Conservation (phyloP, 192 early-diverging fungal genomes). For the Anaeromyces robustus region DNA sequence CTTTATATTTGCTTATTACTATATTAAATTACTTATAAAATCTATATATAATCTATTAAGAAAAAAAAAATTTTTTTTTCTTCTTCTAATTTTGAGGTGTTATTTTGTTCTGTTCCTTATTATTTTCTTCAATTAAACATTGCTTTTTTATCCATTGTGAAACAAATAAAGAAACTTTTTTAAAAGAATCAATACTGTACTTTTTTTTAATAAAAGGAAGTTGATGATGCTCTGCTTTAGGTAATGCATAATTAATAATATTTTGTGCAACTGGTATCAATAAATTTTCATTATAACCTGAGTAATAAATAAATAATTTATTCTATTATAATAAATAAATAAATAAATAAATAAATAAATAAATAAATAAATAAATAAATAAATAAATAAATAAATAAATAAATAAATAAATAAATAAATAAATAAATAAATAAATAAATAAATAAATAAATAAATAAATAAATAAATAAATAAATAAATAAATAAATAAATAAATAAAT, state of each 20-base stretch:
- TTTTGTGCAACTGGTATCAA: not conserved
- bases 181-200: not conserved
- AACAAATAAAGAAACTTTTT: not conserved
- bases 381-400: too few species aligned
- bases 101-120: too few species aligned
- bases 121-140: not conserved
- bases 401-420: too few species aligned
- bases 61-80: too few species aligned
- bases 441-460: too few species aligned
- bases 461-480: too few species aligned
- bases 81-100: too few species aligned
- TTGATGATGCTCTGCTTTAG: not conserved
- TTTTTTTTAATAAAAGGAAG: not conserved
- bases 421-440: too few species aligned
- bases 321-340: not conserved
- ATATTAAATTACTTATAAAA: too few species aligned
- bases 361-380: not conserved
- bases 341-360: not conserved
- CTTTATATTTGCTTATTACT: too few species aligned
- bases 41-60: too few species aligned
- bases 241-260: not conserved
- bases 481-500: too few species aligned
- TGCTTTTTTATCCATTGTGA: not conserved
- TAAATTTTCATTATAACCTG: not conserved
- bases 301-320: not conserved